These are phyloP conservation scores for Dysphania ambrosioides DNA, from an alignment of 148 eudicot genomes.

Conservation along the genomic window DNA sequence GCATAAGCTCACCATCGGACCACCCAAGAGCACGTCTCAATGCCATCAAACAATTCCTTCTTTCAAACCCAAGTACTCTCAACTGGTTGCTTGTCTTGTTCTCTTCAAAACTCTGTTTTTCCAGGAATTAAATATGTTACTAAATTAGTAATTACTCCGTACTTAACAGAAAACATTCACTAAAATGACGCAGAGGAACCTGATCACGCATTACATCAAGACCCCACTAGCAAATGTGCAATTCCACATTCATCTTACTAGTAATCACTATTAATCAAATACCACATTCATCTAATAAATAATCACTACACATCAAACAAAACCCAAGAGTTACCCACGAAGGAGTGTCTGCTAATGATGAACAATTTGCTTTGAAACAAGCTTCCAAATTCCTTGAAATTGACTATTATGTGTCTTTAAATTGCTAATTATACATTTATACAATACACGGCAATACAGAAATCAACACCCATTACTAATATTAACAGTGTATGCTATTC, in stretches of 20 bases:
- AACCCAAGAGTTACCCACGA: background rate
- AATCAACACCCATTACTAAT: no score
- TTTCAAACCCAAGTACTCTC: conserved; percentile 11
- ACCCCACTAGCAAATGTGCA: background rate
- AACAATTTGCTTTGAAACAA: background rate
- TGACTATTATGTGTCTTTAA: no score
- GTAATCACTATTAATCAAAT: background rate
- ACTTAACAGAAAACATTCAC: no score
- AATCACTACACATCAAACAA: background rate
- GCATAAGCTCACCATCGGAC: conserved; percentile 91
- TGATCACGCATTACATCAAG: background rate
- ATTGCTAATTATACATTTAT: no score
- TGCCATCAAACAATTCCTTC: conserved; percentile 43
- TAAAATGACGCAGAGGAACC: background rate
- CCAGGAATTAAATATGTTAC: no score
- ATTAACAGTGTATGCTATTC: no score
- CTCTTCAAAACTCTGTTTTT: background rate
- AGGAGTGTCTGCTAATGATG: background rate
- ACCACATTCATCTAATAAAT: background rate
- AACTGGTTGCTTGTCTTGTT: background rate
- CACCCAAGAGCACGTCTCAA: conserved; percentile 70
- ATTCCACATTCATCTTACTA: background rate
- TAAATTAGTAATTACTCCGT: no score
- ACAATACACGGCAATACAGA: no score
- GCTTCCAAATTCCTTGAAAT: background rate